phyloP scores from a whole-genome alignment of 2,329 filamentous ascomycete species.

The Fusarium nelsonii region DNA sequence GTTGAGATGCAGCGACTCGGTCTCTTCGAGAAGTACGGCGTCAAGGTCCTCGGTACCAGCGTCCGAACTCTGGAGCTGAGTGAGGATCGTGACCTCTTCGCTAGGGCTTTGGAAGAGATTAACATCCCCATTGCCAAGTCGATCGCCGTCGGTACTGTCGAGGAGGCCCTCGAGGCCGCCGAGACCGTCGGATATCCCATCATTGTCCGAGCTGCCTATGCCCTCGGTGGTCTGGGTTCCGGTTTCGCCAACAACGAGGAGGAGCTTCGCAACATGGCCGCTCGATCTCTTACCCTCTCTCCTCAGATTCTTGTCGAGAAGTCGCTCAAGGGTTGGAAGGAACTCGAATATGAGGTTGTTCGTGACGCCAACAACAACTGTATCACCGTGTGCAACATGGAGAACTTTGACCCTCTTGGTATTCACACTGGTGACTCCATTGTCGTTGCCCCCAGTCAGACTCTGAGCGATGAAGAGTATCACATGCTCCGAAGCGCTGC shows the following conservation, averaged over 20 bases:
- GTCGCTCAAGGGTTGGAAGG: slow-evolving; percentile 99
- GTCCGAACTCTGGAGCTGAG: slow-evolving; percentile 93
- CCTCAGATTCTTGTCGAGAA: slow-evolving; percentile 99
- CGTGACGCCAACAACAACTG: slow-evolving; percentile 98
- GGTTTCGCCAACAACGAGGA: slow-evolving; percentile 95
- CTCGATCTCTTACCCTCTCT: slow-evolving; percentile 90
- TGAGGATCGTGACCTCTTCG: slow-evolving; percentile 96
- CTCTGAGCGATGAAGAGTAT: slow-evolving; percentile 97
- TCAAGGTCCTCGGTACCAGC: slow-evolving; percentile 95
- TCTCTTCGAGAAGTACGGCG: slow-evolving; percentile 93
- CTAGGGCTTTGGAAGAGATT: slow-evolving; percentile 96
- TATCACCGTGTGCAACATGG: slow-evolving; percentile 89
- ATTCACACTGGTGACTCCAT: slow-evolving; percentile 99
- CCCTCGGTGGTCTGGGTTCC: slow-evolving; percentile 93
- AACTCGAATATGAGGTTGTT: slow-evolving; percentile 98
- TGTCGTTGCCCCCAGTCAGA: slow-evolving; percentile 96
- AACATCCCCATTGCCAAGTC: slow-evolving; percentile 97
- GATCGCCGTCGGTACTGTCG: slow-evolving; percentile 89
- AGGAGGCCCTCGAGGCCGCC: slow-evolving; percentile 91
- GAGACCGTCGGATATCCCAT: slow-evolving; percentile 93
- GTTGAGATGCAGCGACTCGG: slow-evolving; percentile 98
- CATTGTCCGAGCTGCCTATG: slow-evolving; percentile 97
- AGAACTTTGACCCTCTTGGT: slow-evolving; percentile 95
- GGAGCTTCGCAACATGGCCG: slow-evolving; percentile 93
- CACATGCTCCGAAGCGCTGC: slow-evolving; percentile 98